These are phyloP conservation scores for Candida tropicalis DNA, from an alignment of 1,139 yeast genomes.

Conservation along the genomic window DNA sequence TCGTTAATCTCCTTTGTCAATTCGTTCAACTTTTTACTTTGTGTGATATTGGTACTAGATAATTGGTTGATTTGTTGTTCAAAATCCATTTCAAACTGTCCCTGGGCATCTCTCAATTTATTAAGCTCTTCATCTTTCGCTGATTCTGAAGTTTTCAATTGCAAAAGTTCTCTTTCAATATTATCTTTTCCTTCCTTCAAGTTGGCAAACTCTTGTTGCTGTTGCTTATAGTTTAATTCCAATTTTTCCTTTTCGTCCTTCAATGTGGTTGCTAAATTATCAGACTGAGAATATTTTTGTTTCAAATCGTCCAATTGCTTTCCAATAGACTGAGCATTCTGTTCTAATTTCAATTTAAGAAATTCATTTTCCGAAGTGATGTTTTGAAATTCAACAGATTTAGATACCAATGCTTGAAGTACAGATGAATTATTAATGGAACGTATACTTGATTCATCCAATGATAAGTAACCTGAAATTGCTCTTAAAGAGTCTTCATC, in stretches of 20 bases:
- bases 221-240: constrained; percentile 22
- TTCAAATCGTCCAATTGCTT: constrained; percentile 32
- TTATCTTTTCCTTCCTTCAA: constrained; percentile 17
- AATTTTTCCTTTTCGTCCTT: constrained; percentile 27
- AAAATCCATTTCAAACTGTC: constrained; percentile 12
- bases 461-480: constrained; percentile 33
- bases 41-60: constrained; percentile 52
- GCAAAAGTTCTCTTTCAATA: constrained; percentile 9
- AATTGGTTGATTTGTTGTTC: constrained; percentile 44
- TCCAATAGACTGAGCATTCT: constrained; percentile 28
- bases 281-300: constrained; percentile 21
- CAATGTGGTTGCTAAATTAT: constrained; percentile 13
- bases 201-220: constrained; percentile 19
- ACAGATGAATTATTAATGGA: constrained; percentile 20
- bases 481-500: constrained; percentile 14
- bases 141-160: constrained; percentile 10
- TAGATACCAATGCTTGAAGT: constrained; percentile 39
- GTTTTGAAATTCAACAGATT: constrained; percentile 51
- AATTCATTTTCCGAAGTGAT: constrained; percentile 54
- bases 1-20: constrained; percentile 41
- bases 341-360: constrained; percentile 58
- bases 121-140: constrained; percentile 12
- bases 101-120: constrained; percentile 12
- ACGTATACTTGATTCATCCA: constrained; percentile 17
- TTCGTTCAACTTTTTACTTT: constrained; percentile 40